Evolutionary conservation across 495 filamentous ascomycete species (phyloP).

Genomic region (Hypoxylon fuscum): DNA sequence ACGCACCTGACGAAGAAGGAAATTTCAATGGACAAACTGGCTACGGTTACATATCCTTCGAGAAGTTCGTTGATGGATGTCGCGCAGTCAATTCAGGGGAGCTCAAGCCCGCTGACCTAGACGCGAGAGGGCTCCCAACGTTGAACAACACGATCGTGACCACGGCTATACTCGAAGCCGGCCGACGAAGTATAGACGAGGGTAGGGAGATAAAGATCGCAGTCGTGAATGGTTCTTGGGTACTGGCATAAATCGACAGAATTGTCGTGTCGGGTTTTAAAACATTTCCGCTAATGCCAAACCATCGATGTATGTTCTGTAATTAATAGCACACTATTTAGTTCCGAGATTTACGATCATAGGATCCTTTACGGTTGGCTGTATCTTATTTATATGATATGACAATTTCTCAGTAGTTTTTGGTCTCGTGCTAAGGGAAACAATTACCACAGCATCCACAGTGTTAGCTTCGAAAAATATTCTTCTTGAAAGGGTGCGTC

Average conservation of each 20-base stretch:
- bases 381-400: not conserved
- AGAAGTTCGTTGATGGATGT: slow-evolving; percentile 94
- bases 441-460: slow-evolving; percentile 32
- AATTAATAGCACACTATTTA: too few relatives aligned
- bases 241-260: slow-evolving; percentile 64
- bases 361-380: not conserved
- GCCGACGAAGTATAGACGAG: slow-evolving; percentile 83
- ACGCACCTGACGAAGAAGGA: slow-evolving; percentile 93
- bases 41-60: slow-evolving; percentile 90
- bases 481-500: slow-evolving; percentile 18
- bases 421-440: not conserved
- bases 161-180: slow-evolving; percentile 89
- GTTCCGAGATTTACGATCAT: too few relatives aligned
- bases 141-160: slow-evolving; percentile 89
- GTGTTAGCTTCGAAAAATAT: slow-evolving; percentile 33
- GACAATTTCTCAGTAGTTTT: not conserved
- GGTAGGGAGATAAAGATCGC: slow-evolving; percentile 77
- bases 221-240: slow-evolving; percentile 70
- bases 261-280: not conserved
- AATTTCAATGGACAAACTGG: slow-evolving; percentile 92
- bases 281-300: not conserved
- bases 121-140: slow-evolving; percentile 82
- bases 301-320: too few relatives aligned
- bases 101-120: slow-evolving; percentile 76
- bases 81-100: slow-evolving; percentile 76